Conservation (phyloP, 306 rosid species). For the Malus domestica region ASM211411v1 NC_041802.1:780001-780500, state of each 20-base stretch:
- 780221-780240: background rate
- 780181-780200: background rate
- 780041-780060: constrained; percentile 85
- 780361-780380: background rate
- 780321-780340: constrained; percentile 92
- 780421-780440: background rate
- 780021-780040: constrained; percentile 99
- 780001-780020: constrained; percentile 92
- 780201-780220: background rate
- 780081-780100: background rate
- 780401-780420: background rate
- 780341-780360: constrained; percentile 32
- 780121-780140: background rate
- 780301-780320: constrained; percentile 79
- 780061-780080: constrained; percentile 57
- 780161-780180: background rate
- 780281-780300: constrained; percentile 81
- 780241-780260: constrained; percentile 38
- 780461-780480: background rate
- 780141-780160: background rate
- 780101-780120: background rate
- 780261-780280: constrained; percentile 98
- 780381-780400: background rate
- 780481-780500: constrained; percentile 48
- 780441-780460: background rate